These are phyloP conservation scores for Flaveria floridana DNA, from an alignment of 140 eudicot genomes.

Conservation along the genomic window DNA sequence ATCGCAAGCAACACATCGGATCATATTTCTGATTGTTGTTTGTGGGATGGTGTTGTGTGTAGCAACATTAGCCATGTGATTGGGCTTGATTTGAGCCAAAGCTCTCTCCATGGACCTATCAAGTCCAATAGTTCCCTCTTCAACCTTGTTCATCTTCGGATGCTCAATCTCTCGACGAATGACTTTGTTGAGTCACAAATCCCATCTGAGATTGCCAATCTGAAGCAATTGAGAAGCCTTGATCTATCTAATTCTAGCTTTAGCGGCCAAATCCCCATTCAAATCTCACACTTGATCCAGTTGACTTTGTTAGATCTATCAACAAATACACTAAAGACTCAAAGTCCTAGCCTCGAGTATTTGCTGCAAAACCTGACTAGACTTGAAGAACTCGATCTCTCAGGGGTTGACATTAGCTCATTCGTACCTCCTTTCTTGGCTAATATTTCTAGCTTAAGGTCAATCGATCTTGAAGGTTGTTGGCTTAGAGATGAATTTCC, in stretches of 20 bases:
- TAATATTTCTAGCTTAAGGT: conserved; percentile 28
- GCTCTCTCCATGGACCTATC: conserved; percentile 30
- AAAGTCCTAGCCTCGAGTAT: background rate
- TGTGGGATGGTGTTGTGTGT: conserved; percentile 41
- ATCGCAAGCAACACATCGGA: background rate
- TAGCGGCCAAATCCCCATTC: conserved; percentile 28
- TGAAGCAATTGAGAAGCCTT: conserved; percentile 25
- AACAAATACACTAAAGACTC: conserved; percentile 7
- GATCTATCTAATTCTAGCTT: conserved; percentile 27
- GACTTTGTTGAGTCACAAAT: conserved; percentile 31
- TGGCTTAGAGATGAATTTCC: conserved; percentile 30
- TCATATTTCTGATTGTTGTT: conserved; percentile 37
- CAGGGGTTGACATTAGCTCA: conserved; percentile 13
- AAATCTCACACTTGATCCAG: conserved; percentile 20
- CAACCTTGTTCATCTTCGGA: conserved; percentile 37
- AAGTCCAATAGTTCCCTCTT: conserved; percentile 30
- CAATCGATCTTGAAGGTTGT: background rate
- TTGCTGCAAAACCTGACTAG: conserved; percentile 23
- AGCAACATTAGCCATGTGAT: conserved; percentile 28
- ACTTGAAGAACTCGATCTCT: conserved; percentile 16
- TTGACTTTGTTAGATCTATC: conserved; percentile 28
- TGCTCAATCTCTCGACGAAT: conserved; percentile 36
- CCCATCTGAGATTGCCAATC: conserved; percentile 21
- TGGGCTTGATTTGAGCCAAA: conserved; percentile 38
- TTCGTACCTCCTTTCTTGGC: conserved; percentile 23